Evolutionary conservation across 2,329 filamentous ascomycete species (phyloP).

Genomic region (Fonsecaea pedrosoi): DNA sequence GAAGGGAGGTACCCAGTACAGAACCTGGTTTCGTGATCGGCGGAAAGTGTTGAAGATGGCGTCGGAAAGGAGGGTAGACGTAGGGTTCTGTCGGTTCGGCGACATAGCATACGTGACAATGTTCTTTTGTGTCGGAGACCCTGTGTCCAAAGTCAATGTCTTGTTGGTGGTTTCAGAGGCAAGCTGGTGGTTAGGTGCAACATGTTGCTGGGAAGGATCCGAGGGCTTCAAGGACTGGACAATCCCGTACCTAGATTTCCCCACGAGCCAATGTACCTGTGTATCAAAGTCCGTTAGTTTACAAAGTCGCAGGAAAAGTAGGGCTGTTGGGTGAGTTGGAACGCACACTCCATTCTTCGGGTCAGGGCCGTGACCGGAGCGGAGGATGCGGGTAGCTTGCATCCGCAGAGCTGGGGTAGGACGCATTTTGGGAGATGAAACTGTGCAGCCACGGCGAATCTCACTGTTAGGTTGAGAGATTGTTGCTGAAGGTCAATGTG

Average conservation of each 20-base stretch:
- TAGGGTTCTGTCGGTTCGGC: constrained; percentile 85
- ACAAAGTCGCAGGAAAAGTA: background rate
- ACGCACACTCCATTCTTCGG: constrained; percentile 53
- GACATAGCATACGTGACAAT: constrained; percentile 76
- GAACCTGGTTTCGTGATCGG: constrained; percentile 81
- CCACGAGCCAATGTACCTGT: constrained; percentile 76
- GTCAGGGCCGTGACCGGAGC: constrained; percentile 44
- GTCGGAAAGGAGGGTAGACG: constrained; percentile 77
- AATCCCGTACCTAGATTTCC: constrained; percentile 70
- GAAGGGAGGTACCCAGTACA: constrained; percentile 85
- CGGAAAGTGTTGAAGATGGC: constrained; percentile 97
- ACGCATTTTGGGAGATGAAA: constrained; percentile 34
- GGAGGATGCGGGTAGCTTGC: constrained; percentile 36
- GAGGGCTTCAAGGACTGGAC: background rate
- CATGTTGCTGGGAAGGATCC: background rate
- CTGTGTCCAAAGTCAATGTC: constrained; percentile 40
- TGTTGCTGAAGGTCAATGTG: constrained; percentile 5
- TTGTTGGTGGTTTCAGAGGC: background rate
- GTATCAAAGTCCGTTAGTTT: constrained; percentile 41
- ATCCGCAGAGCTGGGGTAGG: constrained; percentile 35
- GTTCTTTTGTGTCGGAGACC: constrained; percentile 64
- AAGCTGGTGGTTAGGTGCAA: background rate
- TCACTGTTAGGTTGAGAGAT: background rate
- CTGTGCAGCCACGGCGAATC: background rate
- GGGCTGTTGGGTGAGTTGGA: constrained; percentile 7